These are phyloP conservation scores for Tulasnella sp. DNA, from an alignment of 768 basidiomycete species.

Conservation along the genomic window DNA sequence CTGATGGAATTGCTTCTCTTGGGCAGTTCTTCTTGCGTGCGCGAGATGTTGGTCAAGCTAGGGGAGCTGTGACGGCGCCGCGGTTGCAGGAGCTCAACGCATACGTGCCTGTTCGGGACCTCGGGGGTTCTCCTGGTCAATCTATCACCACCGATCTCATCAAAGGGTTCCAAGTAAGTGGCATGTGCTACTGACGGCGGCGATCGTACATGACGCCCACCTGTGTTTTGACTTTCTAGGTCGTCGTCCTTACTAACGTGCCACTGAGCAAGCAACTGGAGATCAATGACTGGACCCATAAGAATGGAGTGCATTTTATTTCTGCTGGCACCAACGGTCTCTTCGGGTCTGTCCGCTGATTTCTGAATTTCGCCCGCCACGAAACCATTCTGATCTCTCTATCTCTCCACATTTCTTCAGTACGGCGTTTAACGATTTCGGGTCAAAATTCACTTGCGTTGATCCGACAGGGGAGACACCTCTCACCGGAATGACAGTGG, in stretches of 20 bases:
- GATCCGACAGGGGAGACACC: conserved; percentile 98
- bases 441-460: conserved; percentile 85
- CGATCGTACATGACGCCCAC: not conserved
- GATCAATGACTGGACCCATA: conserved; percentile 91
- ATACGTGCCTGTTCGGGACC: conserved; percentile 85
- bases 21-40: conserved; percentile 84
- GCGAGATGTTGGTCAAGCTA: conserved; percentile 76
- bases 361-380: conserved; percentile 16
- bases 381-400: conserved; percentile 11
- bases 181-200: conserved; percentile 5
- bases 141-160: conserved; percentile 71
- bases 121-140: conserved; percentile 69
- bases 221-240: conserved; percentile 36
- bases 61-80: conserved; percentile 78
- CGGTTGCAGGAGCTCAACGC: conserved; percentile 89
- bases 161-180: conserved; percentile 77
- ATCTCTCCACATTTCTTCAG: conserved; percentile 39
- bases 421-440: conserved; percentile 94
- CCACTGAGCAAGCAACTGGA: conserved; percentile 76
- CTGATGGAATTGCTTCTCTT: too few species aligned
- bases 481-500: conserved; percentile 88
- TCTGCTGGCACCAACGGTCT: conserved; percentile 85
- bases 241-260: conserved; percentile 77
- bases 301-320: conserved; percentile 83
- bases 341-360: conserved; percentile 58